These are phyloP conservation scores for Xylaria palmicola DNA, from an alignment of 495 filamentous ascomycete species.

Conservation along the genomic window DNA sequence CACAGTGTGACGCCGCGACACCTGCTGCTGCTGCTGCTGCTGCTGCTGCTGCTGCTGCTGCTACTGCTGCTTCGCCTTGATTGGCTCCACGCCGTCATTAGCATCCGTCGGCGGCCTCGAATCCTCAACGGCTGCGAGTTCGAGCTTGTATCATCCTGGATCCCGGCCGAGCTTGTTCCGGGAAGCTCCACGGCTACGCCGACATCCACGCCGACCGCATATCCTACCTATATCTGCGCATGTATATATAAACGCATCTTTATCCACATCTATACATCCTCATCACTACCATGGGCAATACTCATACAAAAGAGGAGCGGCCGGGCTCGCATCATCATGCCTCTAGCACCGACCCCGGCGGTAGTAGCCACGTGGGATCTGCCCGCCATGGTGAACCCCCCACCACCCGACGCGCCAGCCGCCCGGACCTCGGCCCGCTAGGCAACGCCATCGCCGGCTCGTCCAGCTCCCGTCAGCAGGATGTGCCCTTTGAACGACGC, in stretches of 20 bases:
- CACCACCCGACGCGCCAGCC: conserved; percentile 24
- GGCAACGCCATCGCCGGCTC: conserved; percentile 20
- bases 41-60: not conserved
- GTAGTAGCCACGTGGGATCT: conserved; percentile 22
- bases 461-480: conserved; percentile 24
- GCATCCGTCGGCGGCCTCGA: not conserved
- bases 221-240: not conserved
- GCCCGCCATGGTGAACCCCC: conserved; percentile 41
- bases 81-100: not conserved
- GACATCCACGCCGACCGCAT: not conserved
- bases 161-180: not conserved
- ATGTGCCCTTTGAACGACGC: conserved; percentile 53
- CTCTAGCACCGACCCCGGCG: conserved; percentile 31
- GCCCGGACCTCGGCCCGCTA: conserved; percentile 29
- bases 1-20: not conserved
- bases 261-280: not conserved
- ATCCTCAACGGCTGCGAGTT: not conserved
- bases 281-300: conserved; percentile 53
- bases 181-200: not conserved
- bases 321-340: conserved; percentile 41
- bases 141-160: not conserved
- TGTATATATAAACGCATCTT: not conserved
- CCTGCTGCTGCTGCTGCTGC: not conserved
- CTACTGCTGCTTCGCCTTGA: not conserved
- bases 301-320: conserved; percentile 59